phyloP scores from a whole-genome alignment of 192 early-diverging fungal species.

The Podila minutissima region DNA sequence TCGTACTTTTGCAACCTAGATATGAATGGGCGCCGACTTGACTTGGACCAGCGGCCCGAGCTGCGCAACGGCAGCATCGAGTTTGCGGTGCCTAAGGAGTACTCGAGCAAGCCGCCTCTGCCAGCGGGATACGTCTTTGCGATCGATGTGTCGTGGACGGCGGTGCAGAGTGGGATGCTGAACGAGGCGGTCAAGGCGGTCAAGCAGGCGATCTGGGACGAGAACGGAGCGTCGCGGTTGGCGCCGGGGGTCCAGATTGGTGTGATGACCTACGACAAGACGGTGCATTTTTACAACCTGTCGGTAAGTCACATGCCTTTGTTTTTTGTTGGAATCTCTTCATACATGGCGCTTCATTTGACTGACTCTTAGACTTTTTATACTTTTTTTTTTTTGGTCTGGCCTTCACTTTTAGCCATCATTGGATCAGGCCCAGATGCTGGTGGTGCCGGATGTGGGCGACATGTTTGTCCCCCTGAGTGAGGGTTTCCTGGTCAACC shows the following conservation, averaged over 20 bases:
- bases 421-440: slow-evolving; percentile 92
- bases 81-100: slow-evolving; percentile 87
- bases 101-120: slow-evolving; percentile 72
- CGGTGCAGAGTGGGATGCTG: slow-evolving; percentile 89
- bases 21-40: slow-evolving; percentile 88
- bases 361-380: neutral
- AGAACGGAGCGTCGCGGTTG: slow-evolving; percentile 51
- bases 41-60: slow-evolving; percentile 88
- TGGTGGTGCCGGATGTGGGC: slow-evolving; percentile 91
- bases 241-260: slow-evolving; percentile 75
- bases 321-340: neutral
- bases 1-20: slow-evolving; percentile 96
- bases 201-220: slow-evolving; percentile 72
- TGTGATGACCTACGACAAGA: slow-evolving; percentile 90
- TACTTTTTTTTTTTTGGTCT: neutral
- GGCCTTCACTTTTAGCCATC: slow-evolving; percentile 53
- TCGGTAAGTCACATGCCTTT: slow-evolving; percentile 55
- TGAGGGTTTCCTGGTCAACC: slow-evolving; percentile 92
- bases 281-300: slow-evolving; percentile 96
- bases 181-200: slow-evolving; percentile 71
- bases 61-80: slow-evolving; percentile 91
- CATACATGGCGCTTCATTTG: neutral
- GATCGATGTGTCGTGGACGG: slow-evolving; percentile 92
- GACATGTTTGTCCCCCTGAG: slow-evolving; percentile 96
- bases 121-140: slow-evolving; percentile 89